Conservation (phyloP, 805 yeast species). For the Metschnikowia amazonensis region DNA sequence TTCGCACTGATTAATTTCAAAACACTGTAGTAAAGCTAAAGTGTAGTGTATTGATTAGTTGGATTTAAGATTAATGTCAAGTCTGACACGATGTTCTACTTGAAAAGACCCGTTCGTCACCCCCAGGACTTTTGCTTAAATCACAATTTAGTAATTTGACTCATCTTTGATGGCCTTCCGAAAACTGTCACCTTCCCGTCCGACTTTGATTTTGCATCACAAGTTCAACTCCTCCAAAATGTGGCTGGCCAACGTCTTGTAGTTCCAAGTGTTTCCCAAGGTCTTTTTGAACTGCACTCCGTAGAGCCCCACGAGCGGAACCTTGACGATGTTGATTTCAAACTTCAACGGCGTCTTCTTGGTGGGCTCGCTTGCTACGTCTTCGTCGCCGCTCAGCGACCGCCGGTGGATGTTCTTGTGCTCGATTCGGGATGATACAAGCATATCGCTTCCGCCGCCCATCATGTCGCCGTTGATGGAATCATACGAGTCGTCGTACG, state of each 20-base stretch:
- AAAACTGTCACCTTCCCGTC: no score
- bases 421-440: conserved; percentile 55
- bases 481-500: conserved; percentile 58
- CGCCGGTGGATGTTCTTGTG: conserved; percentile 41
- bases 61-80: no score
- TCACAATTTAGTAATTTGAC: no score
- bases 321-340: conserved; percentile 89
- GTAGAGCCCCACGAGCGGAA: conserved; percentile 81
- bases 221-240: conserved; percentile 69
- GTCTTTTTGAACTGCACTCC: conserved; percentile 95
- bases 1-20: no score
- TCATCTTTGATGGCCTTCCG: no score
- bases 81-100: no score
- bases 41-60: no score
- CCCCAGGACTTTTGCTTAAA: no score
- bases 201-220: no score
- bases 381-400: conserved; percentile 26
- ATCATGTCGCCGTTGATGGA: conserved; percentile 49
- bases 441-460: conserved; percentile 57
- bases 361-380: conserved; percentile 9
- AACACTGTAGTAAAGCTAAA: no score
- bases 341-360: conserved; percentile 64
- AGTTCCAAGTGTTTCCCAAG: conserved; percentile 92
- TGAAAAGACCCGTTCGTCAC: no score
- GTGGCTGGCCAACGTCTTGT: conserved; percentile 84